These are phyloP conservation scores for Naegleria fowleri DNA, from an alignment of 208 protist genomes.

Conservation along the genomic window DNA sequence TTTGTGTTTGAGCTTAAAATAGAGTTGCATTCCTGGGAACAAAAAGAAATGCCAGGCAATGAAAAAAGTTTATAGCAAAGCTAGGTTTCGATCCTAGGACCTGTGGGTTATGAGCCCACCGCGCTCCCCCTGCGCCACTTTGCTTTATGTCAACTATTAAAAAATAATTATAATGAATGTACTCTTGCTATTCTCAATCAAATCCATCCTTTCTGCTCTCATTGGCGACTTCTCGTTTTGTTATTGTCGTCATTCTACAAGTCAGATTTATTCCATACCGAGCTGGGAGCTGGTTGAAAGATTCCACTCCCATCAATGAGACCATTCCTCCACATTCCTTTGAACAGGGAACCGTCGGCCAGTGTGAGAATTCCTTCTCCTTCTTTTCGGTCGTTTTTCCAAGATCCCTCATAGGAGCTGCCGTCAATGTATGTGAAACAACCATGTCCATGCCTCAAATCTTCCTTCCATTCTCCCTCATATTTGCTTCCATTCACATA, in stretches of 20 bases:
- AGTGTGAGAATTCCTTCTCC: constrained; percentile 13
- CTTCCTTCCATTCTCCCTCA: constrained; percentile 40
- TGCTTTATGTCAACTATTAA: no score
- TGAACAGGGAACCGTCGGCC: not conserved
- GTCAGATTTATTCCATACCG: not conserved
- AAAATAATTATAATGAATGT: no score
- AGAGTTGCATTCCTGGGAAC: no score
- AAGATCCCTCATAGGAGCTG: not conserved
- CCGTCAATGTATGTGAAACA: not conserved
- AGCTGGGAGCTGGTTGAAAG: not conserved
- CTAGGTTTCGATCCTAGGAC: no score
- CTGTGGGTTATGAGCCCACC: no score
- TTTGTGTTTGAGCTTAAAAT: not conserved
- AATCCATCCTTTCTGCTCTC: no score
- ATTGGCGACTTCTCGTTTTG: no score
- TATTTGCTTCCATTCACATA: constrained; percentile 84
- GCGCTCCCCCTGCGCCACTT: no score
- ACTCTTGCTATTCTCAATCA: no score
- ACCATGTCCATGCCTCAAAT: constrained; percentile 28
- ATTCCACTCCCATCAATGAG: not conserved
- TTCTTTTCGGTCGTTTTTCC: not conserved
- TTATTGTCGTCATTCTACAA: not conserved
- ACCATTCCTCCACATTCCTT: not conserved
- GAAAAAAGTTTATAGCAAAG: no score
- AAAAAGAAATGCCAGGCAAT: no score